Percentiles rank a stretch among this genome's conserved stretches.
phyloP scores from a whole-genome alignment of 257 asterid genomes.

The Solanum ahanhuiri region DNA sequence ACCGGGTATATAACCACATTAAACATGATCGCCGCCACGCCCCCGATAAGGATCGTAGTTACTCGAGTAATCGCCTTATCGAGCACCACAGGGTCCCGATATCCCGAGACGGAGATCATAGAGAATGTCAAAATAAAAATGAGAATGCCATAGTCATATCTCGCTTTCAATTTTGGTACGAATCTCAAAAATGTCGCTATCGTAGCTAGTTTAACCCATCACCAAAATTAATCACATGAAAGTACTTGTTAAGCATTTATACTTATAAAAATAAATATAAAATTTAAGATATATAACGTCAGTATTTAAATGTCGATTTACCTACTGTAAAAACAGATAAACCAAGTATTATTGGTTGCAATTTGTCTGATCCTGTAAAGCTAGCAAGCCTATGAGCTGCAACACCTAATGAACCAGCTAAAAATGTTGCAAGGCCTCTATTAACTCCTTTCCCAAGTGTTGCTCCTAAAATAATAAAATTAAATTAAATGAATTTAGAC shows the following conservation, averaged over 20 bases:
- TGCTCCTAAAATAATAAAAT: slow-evolving; percentile 33
- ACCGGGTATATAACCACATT: slow-evolving; percentile 52
- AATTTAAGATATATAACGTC: not conserved
- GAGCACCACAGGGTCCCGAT: slow-evolving; percentile 29
- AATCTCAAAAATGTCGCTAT: slow-evolving; percentile 50
- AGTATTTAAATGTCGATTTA: not conserved
- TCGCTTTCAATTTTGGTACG: slow-evolving; percentile 52
- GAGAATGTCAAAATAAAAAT: slow-evolving; percentile 64
- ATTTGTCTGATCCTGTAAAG: slow-evolving; percentile 29
- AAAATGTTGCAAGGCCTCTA: slow-evolving; percentile 64
- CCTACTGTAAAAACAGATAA: slow-evolving; percentile 60
- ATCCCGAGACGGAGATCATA: slow-evolving; percentile 53
- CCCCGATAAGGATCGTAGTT: slow-evolving; percentile 52
- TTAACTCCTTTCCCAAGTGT: slow-evolving; percentile 70
- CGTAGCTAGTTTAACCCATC: not conserved
- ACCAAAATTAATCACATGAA: not conserved
- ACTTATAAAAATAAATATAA: too few relatives aligned
- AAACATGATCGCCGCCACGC: slow-evolving; percentile 30
- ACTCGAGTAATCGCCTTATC: slow-evolving; percentile 41
- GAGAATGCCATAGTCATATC: slow-evolving; percentile 67
- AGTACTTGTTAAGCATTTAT: too few relatives aligned
- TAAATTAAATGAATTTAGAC: fast-evolving
- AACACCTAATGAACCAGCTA: slow-evolving; percentile 59
- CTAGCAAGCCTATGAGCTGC: slow-evolving; percentile 54
- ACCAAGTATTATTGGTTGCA: slow-evolving; percentile 55